Conservation (phyloP, 2,329 filamentous ascomycete species). For the Hymenoscyphus scutula region DNA sequence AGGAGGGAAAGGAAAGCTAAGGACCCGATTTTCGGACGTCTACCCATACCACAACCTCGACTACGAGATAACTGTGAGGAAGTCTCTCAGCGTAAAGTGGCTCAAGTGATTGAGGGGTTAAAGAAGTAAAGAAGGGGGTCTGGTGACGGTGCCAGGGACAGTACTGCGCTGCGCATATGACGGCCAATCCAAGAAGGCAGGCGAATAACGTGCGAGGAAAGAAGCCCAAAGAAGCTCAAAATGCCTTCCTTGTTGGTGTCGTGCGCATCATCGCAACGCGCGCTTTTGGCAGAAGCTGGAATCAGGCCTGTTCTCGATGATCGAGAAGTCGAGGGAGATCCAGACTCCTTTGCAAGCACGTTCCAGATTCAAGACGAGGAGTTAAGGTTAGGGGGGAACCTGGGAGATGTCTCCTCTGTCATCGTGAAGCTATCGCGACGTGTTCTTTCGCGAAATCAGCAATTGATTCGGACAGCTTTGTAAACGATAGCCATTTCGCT, state of each 20-base stretch:
- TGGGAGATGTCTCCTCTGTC: not conserved
- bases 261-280: constrained; percentile 1
- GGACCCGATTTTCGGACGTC: not conserved
- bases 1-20: not conserved
- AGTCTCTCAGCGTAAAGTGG: not conserved
- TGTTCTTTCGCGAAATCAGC: not conserved
- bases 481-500: too few species aligned
- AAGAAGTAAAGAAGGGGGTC: not conserved
- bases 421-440: too few species aligned
- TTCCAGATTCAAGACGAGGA: not conserved
- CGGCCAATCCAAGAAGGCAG: not conserved
- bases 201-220: not conserved
- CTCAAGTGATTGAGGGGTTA: not conserved
- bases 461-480: too few species aligned
- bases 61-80: too few species aligned
- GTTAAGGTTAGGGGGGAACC: not conserved
- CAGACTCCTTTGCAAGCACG: not conserved
- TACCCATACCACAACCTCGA: not conserved
- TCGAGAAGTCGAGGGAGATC: not conserved
- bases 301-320: not conserved
- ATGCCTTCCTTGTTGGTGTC: not conserved
- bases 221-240: not conserved
- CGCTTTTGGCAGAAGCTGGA: not conserved
- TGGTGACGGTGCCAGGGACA: not conserved
- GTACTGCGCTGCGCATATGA: not conserved